phyloP scores from a whole-genome alignment of 495 filamentous ascomycete species.

The Cercophora sp. region DNA sequence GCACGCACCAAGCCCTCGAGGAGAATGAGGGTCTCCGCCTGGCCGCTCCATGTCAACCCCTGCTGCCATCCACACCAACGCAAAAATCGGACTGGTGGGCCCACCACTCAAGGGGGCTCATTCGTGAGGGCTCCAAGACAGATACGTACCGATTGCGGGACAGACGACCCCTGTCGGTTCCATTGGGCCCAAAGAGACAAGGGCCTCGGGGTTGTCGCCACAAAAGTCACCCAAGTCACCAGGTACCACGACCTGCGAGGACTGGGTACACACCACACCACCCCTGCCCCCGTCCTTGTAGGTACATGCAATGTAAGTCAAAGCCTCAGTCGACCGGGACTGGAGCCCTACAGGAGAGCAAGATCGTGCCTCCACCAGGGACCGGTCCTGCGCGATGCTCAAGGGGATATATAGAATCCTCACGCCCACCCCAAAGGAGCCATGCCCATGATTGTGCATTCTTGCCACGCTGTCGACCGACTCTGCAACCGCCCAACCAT shows the following conservation, averaged over 20 bases:
- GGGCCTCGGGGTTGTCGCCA: neutral
- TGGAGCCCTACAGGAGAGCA: slow-evolving; percentile 27
- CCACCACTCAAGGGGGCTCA: slow-evolving; percentile 15
- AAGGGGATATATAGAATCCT: slow-evolving; percentile 33
- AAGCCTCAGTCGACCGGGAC: slow-evolving; percentile 26
- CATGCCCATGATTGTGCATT: slow-evolving; percentile 9
- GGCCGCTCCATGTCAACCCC: slow-evolving; percentile 12
- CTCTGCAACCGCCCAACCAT: too few relatives aligned
- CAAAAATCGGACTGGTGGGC: slow-evolving; percentile 15
- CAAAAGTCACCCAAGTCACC: neutral
- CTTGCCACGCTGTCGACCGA: slow-evolving; percentile 13
- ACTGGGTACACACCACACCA: slow-evolving; percentile 10
- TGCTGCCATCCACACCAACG: slow-evolving; percentile 18
- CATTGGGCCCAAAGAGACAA: slow-evolving; percentile 7
- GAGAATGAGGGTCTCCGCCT: slow-evolving; percentile 11
- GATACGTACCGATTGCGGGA: slow-evolving; percentile 7
- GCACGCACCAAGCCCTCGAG: slow-evolving; percentile 20
- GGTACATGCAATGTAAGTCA: slow-evolving; percentile 25
- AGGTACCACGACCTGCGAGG: slow-evolving; percentile 3
- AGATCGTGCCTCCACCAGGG: slow-evolving; percentile 35
- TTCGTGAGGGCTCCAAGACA: slow-evolving; percentile 25
- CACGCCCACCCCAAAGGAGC: slow-evolving; percentile 18
- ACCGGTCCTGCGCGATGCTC: slow-evolving; percentile 22
- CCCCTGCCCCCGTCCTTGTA: slow-evolving; percentile 9
- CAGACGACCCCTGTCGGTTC: neutral